Evolutionary conservation across 495 filamentous ascomycete species (phyloP).

Genomic region (Acidiella bohemica): DNA sequence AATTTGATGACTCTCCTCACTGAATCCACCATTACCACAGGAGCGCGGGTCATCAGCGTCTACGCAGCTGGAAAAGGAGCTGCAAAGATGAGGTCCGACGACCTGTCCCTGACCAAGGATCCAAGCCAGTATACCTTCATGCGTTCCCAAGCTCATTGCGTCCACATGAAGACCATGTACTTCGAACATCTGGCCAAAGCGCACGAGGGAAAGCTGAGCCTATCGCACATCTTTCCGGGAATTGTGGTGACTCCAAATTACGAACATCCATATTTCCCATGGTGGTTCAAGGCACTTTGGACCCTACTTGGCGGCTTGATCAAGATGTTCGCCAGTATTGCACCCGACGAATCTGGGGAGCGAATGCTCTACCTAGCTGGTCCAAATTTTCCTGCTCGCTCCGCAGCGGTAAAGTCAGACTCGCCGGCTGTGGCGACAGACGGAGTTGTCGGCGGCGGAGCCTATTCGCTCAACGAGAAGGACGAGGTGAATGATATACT

Average conservation of each 20-base stretch:
- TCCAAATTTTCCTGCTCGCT: conserved; percentile 1
- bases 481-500: conserved; percentile 6
- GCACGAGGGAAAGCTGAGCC: conserved; percentile 15
- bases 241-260: conserved; percentile 14
- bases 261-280: not conserved
- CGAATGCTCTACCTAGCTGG: conserved; percentile 2
- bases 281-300: conserved; percentile 6
- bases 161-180: conserved; percentile 20
- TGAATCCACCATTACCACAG: not conserved
- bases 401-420: not conserved
- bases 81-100: conserved; percentile 9
- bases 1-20: conserved; percentile 31
- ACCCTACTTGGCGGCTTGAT: not conserved
- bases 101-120: conserved; percentile 10
- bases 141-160: conserved; percentile 5
- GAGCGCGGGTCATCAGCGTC: conserved; percentile 21
- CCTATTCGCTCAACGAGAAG: not conserved
- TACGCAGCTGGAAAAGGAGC: conserved; percentile 19
- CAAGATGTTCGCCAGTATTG: not conserved
- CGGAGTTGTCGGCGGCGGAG: conserved; percentile 3
- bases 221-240: conserved; percentile 20
- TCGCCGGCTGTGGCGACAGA: not conserved
- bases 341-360: conserved; percentile 2
- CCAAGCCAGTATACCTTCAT: conserved; percentile 14
- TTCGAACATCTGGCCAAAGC: conserved; percentile 17